These are phyloP conservation scores for Phytophthora sp. DNA, from an alignment of 352 stramenopile species.

Conservation along the genomic window DNA sequence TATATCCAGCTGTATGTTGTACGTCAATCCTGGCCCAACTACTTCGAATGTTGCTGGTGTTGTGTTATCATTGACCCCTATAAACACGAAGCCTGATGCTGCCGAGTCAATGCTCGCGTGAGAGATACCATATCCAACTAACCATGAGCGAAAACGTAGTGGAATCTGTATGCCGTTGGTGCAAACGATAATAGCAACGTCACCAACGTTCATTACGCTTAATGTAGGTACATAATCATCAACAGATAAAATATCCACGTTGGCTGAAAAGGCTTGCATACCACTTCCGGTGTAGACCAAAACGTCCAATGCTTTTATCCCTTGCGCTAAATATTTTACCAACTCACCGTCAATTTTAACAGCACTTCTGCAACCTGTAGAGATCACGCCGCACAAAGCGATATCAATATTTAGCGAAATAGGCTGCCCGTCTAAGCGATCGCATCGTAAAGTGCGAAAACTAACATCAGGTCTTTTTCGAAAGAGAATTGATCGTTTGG, in stretches of 20 bases:
- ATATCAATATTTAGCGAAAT: conserved; percentile 45
- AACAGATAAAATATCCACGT: not conserved
- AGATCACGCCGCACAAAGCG: conserved; percentile 26
- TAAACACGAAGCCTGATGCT: conserved; percentile 33
- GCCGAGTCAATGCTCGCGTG: conserved; percentile 15
- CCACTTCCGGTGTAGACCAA: conserved; percentile 24
- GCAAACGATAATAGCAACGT: conserved; percentile 21
- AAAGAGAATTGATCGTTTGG: conserved; percentile 50
- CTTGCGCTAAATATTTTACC: conserved; percentile 8
- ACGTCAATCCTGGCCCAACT: conserved; percentile 1
- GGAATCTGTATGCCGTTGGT: conserved; percentile 7
- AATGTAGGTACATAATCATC: conserved; percentile 24
- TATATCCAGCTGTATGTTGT: conserved; percentile 22
- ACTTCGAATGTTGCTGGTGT: conserved; percentile 26
- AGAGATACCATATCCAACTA: conserved; percentile 16
- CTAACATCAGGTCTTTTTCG: conserved; percentile 24
- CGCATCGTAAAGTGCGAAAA: conserved; percentile 50
- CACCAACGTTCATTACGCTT: conserved; percentile 2
- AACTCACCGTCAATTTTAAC: conserved; percentile 19
- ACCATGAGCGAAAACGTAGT: conserved; percentile 14
- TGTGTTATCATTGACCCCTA: conserved; percentile 26
- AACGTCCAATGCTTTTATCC: conserved; percentile 23
- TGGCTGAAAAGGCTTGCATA: not conserved
- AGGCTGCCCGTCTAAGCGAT: conserved; percentile 50
- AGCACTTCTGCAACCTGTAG: conserved; percentile 15